Base-by-base conservation (phyloP, 1,284 basidiomycete species). In the Irpex lacteus region DNA sequence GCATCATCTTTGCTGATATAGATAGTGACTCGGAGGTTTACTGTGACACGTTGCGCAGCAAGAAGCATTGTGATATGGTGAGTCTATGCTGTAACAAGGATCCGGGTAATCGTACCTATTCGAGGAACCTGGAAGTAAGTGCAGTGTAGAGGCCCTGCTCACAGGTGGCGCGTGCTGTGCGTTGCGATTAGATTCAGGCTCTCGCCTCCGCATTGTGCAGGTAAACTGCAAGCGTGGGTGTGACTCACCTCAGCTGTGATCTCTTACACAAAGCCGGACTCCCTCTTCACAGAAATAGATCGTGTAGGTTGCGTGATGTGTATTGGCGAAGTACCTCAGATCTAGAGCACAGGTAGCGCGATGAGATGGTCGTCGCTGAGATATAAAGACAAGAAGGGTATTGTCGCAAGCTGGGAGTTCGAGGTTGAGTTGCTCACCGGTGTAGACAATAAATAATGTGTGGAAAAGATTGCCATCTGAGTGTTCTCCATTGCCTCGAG, bases 1-100 rank as follows among this genome's bases (percentile, higher is more conserved):
- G 67, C 67, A 69, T 68, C 37, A 36, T 62, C 1, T 19, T 9
- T 56, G 26, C 34, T 4, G 18, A 56, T 56, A 56, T 32, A 56
- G 21, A 18, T 18, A 36, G 21, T 32, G 21, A 34, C 18, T 34
- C 54, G 34, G 52, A 52, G 7, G 18, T 8, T 8, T 19, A 11
- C 19, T 38, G 60, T 15, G 40, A 26, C 37, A 59, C 40, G 57
- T 59, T 19, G 38, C 54, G 54, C 54, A 52, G 54, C 54, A 53
- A 19, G 9, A 53, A 9, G 21, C 21, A 15, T 15, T 13, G 7
- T 36, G 5, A 26, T 34, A 56, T 8, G 21, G 26, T 56, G 11
- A 59, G 40, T 21, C 4, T 59, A 59, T 59, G 57, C 54, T 56
- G 54, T 56, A 21, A 36, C 21, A 7, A 56, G 54, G 32, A 36